Evolutionary conservation across 331 rosid genomes (phyloP), one percentile per base, ranked within the genome.

Genomic region (Saraca asoca): DNA sequence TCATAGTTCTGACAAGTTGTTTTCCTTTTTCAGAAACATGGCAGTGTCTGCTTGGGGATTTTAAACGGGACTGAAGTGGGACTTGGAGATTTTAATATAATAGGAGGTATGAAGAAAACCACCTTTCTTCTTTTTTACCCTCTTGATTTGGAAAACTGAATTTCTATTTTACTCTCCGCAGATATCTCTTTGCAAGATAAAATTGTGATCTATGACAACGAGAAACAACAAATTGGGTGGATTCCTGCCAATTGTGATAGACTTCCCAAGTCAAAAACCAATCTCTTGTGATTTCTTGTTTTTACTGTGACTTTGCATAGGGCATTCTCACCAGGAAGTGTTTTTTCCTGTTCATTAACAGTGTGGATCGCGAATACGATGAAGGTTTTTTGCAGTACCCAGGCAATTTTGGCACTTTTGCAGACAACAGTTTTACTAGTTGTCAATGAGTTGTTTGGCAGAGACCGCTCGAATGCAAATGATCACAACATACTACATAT

Each of bases 1-100:
- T 9, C 8, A 46, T 82, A 65, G 78, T 67, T 44, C 31, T 24
- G 31, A 24, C 31, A 1, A 33, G 39, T 10, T 24, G 3, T 58
- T n/a, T 66, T 53, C 18, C 19, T 44, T 1, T 68, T 62, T 15
- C 79, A 89, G 94, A 34, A 64, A 75, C 10, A 15, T 24, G 87
- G 87, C 64, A 84, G 75, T 49, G 91, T 61, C 13, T 89, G 96
- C 80, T 77, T 89, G 70, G 96, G 96, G 31, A 84, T 89, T 64
- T 76, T 89, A 58, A 29, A 86, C 7, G 83, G 90, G 41, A 0
- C 62, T 42, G 75, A 77, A 69, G 31, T 24, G 3, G 88, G 78
- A 35, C 78, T 85, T 2, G 85, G 67, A 71, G 66, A 64, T 69
- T 7, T 7, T 0, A 89, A 81, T 49, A 2, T 89, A 33, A 68